These are phyloP conservation scores for Xerocomus amazonicus DNA, from an alignment of 1,284 basidiomycete species.

Conservation along the genomic window DNA sequence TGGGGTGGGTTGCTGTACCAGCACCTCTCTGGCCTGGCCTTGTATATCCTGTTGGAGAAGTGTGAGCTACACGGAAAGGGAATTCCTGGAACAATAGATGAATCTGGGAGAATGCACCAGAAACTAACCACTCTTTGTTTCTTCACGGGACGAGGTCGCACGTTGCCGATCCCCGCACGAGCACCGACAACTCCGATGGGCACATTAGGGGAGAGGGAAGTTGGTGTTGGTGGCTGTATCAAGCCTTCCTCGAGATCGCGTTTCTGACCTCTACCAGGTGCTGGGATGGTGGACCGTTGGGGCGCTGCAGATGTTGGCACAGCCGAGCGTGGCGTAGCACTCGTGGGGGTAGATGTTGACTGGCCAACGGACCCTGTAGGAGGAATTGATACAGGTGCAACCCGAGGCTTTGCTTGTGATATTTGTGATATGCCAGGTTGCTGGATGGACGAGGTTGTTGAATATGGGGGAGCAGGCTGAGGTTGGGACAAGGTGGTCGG, in stretches of 20 bases:
- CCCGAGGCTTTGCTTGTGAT: conserved; percentile 38
- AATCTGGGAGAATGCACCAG: neutral
- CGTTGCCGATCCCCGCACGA: conserved; percentile 52
- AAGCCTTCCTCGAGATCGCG: conserved; percentile 42
- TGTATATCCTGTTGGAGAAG: conserved; percentile 33
- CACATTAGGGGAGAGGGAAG: conserved; percentile 22
- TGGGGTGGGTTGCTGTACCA: conserved; percentile 46
- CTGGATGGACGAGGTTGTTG: conserved; percentile 26
- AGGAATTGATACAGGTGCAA: conserved; percentile 36
- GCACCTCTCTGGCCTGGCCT: conserved; percentile 40
- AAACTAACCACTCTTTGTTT: conserved; percentile 68
- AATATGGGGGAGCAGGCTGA: conserved; percentile 30
- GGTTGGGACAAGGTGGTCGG: conserved; percentile 25
- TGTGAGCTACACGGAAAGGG: conserved; percentile 18
- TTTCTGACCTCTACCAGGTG: conserved; percentile 46
- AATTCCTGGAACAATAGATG: neutral
- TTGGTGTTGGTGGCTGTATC: conserved; percentile 21
- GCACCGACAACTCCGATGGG: conserved; percentile 40
- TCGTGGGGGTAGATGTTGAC: conserved; percentile 30
- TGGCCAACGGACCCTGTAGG: conserved; percentile 14
- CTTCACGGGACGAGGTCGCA: conserved; percentile 67
- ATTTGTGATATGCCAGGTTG: conserved; percentile 30
- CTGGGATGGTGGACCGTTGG: conserved; percentile 19
- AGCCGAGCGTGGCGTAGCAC: conserved; percentile 33
- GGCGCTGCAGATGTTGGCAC: conserved; percentile 24